Evolutionary conservation across 1,284 basidiomycete species (phyloP), one percentile per base, ranked within the genome.

Genomic region (Cryptococcus jaspeensis): DNA sequence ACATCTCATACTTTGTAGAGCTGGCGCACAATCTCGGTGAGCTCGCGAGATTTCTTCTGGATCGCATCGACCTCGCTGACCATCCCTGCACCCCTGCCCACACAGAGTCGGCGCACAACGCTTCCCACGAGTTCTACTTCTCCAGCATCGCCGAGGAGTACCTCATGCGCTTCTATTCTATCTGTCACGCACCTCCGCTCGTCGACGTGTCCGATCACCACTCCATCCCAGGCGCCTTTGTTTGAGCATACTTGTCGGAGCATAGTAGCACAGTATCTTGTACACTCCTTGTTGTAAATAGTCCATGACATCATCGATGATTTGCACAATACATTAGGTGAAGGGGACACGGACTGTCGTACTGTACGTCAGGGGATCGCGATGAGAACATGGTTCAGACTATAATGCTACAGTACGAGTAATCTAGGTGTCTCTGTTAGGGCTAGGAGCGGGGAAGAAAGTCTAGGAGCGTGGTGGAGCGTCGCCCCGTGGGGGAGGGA

Each of bases 81-180:
- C 20, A 23, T n/a, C n/a, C n/a, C n/a, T n/a, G n/a, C n/a, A n/a
- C n/a, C n/a, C n/a, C n/a, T n/a, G 12, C 23, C 11, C 23, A 47
- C 37, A 32, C 48, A 66, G 73, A 76, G 57, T 64, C 65, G 7
- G 70, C 67, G 9, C 81, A 82, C 61, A 80, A 82, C 60, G 66
- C 78, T 0, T 68, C 79, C 71, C 92, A 95, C 70, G 90, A 93
- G 66, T 97, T 95, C 75, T 96, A 92, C 75, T 94, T 96, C 69
- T 91, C 90, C 35, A 86, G 88, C 6, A 89, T 97, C 20, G 89
- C 89, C 59, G 91, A 96, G 75, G 83, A 81, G 62, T 81, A 80
- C 61, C 73, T 83, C 39, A 58, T 78, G 7, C 52, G 53, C 18
- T 63, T 70, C 23, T 42, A 55, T 32, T 55, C 61, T 16, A 44